Evolutionary conservation across 164 flowering plant species (phyloP), one percentile per base, ranked within the genome.

Genomic region (Piper betle): DNA sequence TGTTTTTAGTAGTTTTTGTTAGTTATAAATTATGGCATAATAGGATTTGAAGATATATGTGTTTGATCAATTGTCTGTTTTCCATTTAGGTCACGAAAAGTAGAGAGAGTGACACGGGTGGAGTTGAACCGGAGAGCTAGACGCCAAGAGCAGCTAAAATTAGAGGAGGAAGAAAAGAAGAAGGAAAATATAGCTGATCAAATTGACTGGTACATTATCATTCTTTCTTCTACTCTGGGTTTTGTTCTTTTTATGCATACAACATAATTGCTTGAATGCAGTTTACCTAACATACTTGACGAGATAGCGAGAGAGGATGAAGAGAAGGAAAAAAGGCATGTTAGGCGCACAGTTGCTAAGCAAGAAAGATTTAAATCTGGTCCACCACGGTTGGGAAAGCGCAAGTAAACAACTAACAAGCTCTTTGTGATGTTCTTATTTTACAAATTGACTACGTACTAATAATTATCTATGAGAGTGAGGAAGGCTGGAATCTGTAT

Each of bases 361-460:
- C 78, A 85, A 80, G 99, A 93, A 55, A 86, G 80, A 74, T 71
- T 82, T 37, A 93, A 85, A 79, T 52, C 69, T 11, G 64, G 73
- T 52, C 99, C 99, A n/a, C 96, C 99, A 12, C 96, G 99, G 62
- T 62, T 93, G 70, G 99, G 99, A 53, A 93, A 78, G 70, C 79
- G 82, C 80, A 90, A 88, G 99, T 93, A 73, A 62, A 15, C 57
- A 2, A 16, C 10, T 13, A 42, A 11, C 6, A 33, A 3, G 5
- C 56, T 53, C 33, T 25, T 25, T 25, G 33, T 25, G 33, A 25
- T 25, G 33, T 25, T 25, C 2, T 25, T 25, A 48, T 53, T 53
- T 15, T 52, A 13, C 55, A 53, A 18, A 17, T 17, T 53, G n/a
- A 17, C 1, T 16, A 53, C 5, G 13, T 16, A 53, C 55, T 17